These are phyloP conservation scores for Talaromyces marneffei DNA, from an alignment of 2,329 filamentous ascomycete genomes.

Conservation along the genomic window DNA sequence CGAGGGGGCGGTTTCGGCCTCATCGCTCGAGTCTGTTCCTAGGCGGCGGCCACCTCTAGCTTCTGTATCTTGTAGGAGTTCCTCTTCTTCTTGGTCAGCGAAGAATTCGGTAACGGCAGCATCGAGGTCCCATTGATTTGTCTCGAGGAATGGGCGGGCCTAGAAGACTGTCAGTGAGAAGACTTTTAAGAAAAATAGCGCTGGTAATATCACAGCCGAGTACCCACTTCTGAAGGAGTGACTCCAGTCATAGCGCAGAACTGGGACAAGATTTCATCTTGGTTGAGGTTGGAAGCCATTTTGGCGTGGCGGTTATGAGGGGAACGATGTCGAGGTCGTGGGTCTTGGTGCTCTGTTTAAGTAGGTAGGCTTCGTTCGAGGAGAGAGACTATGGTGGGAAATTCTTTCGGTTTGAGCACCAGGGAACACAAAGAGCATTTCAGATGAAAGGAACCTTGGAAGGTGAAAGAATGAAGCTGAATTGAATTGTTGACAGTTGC, in stretches of 20 bases:
- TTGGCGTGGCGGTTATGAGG: constrained; percentile 12
- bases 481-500: constrained; percentile 6
- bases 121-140: constrained; percentile 61
- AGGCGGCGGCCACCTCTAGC: constrained; percentile 22
- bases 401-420: neutral
- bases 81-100: constrained; percentile 39
- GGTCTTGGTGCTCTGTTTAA: neutral
- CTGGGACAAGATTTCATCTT: constrained; percentile 44
- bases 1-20: constrained; percentile 28
- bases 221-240: constrained; percentile 43
- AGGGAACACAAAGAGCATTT: neutral
- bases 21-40: constrained; percentile 19
- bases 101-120: constrained; percentile 60
- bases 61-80: constrained; percentile 28
- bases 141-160: constrained; percentile 62
- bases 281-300: constrained; percentile 33
- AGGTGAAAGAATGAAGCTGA: neutral
- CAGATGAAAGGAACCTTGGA: neutral
- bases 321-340: neutral
- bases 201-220: neutral
- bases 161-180: constrained; percentile 28
- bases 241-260: constrained; percentile 55
- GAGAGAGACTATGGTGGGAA: neutral
- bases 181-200: neutral
- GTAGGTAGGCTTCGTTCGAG: neutral